Base-by-base conservation (phyloP, 2,329 filamentous ascomycete genomes). In the Fusarium algeriense region DNA sequence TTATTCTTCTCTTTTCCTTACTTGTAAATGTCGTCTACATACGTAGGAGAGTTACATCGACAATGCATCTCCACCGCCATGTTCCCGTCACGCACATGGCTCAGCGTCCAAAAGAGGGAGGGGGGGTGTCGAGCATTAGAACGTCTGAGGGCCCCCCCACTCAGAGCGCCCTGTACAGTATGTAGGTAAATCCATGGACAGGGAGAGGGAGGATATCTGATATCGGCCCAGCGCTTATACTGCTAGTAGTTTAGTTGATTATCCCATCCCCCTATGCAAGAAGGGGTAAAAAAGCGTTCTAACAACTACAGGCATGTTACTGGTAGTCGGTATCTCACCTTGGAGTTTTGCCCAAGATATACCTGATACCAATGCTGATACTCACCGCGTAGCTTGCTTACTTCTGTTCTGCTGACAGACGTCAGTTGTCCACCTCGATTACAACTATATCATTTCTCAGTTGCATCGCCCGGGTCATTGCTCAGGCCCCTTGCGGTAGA, bases 51-150 rank as follows among this genome's bases (percentile, higher is more conserved):
- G 55, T 53, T 56, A 41, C 43, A 48, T 49, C 26, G 43, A 48
- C 30, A 34, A 26, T 32, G 40, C 40, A 62, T 55, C 43, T 67
- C 64, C 63, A 67, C 64, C 62, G 61, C 61, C 63, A 44, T 61
- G 48, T 49, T 67, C 48, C 48, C 37, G 48, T 67, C 62, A 62
- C 13, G 55, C 63, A 67, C 63, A 67, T 55, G 41, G 63, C 55
- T 30, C 26, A 34, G 23, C 44, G 37, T 35, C 35, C 40, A 8
- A 23, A 38, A 37, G 28, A 41, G 30, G 43, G 63, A 61, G 64
- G 63, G 61, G 64, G 53, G 40, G 55, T 52, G 61, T 64, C 15
- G 44, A 48, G 45, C 59, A 45, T 48, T 62, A 41, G 35, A 32
- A 23, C 26, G 48, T 26, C 48, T 26, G 48, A 50, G 17, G 17